These are phyloP conservation scores for Rhodomyrtus tomentosa DNA, from an alignment of 345 rosid species.

Conservation along the genomic window DNA sequence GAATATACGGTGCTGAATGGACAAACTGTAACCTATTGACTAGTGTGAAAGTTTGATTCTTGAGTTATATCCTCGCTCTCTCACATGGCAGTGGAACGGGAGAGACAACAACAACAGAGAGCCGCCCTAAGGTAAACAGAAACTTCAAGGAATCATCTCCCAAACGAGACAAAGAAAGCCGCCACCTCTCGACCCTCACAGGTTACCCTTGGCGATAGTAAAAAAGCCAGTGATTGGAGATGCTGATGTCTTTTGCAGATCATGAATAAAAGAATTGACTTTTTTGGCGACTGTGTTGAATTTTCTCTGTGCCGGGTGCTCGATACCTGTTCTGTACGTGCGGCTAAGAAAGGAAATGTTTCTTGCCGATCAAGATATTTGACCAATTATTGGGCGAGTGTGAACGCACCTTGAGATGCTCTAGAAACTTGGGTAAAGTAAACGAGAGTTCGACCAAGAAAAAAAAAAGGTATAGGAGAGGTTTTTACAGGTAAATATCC, in stretches of 20 bases:
- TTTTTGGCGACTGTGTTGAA: not conserved
- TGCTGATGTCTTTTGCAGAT: not conserved
- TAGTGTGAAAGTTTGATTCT: not conserved
- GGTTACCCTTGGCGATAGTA: not conserved
- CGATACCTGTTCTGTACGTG: not conserved
- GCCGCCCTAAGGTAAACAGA: not conserved
- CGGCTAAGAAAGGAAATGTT: not conserved
- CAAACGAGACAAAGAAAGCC: not conserved
- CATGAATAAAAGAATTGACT: not conserved
- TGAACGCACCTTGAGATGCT: not conserved
- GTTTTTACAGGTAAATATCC: not conserved
- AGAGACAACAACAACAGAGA: not conserved
- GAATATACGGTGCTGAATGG: not conserved
- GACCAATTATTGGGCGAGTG: not conserved
- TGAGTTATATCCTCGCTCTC: not conserved
- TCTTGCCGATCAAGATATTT: not conserved
- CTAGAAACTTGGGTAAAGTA: not conserved
- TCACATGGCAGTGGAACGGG: not conserved
- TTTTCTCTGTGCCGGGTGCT: not conserved
- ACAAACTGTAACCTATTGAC: not conserved
- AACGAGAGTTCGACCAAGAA: too few species aligned
- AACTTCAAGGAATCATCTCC: slow-evolving; percentile 1
- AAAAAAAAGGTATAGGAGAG: too few species aligned
- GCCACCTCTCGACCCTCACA: not conserved
- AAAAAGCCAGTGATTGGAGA: not conserved